These are phyloP conservation scores for Trypanosoma caninum DNA, from an alignment of 208 protist genomes.

Conservation along the genomic window DNA sequence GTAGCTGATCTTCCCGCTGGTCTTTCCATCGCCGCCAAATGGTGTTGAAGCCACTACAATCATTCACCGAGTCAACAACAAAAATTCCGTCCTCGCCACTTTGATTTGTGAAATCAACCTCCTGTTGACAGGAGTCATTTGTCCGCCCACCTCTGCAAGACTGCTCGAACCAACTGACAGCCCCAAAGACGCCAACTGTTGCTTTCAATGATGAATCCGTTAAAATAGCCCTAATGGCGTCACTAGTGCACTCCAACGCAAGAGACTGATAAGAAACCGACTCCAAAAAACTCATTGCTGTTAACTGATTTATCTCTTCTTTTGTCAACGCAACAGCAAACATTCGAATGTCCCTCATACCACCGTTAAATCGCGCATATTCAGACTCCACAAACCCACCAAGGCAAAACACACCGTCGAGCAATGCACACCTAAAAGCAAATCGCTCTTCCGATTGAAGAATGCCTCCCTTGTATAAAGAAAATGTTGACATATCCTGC, in stretches of 20 bases:
- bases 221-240: constrained; percentile 13
- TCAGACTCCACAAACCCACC: constrained; percentile 48
- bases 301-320: constrained; percentile 11
- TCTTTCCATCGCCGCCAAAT: constrained; percentile 23
- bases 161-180: constrained; percentile 27
- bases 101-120: constrained; percentile 68
- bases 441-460: constrained; percentile 36
- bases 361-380: constrained; percentile 44
- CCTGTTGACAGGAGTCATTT: constrained; percentile 37
- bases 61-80: constrained; percentile 21
- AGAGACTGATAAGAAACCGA: neutral
- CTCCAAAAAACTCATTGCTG: neutral
- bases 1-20: constrained; percentile 24
- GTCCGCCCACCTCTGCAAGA: neutral
- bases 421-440: constrained; percentile 26
- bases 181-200: constrained; percentile 3
- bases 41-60: constrained; percentile 15
- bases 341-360: constrained; percentile 67
- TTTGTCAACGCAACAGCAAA: constrained; percentile 57
- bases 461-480: constrained; percentile 60
- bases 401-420: constrained; percentile 62
- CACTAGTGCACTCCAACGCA: constrained; percentile 11
- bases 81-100: constrained; percentile 49
- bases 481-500: constrained; percentile 48
- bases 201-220: neutral